Percentiles rank a stretch among this genome's conserved stretches.
Conservation (phyloP, 2,329 filamentous ascomycete species). For the Pyrenochaeta sp. region DNA sequence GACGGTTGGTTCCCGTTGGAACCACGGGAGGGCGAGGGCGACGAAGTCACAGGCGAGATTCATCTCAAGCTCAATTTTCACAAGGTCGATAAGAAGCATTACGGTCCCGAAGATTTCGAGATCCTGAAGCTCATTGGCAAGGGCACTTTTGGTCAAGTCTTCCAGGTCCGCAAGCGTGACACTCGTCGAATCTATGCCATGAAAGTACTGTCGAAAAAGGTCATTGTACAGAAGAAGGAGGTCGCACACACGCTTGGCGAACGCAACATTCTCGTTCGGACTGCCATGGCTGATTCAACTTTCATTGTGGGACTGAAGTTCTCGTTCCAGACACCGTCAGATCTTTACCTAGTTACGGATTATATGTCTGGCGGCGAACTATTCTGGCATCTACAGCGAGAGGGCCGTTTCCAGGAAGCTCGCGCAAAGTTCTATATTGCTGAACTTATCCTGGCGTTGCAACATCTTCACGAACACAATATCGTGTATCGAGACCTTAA, state of each 20-base stretch:
- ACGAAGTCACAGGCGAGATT: slow-evolving; percentile 83
- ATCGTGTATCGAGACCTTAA: slow-evolving; percentile 98
- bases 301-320: slow-evolving; percentile 99
- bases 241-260: slow-evolving; percentile 97
- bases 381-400: slow-evolving; percentile 98
- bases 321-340: slow-evolving; percentile 96
- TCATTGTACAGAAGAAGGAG: slow-evolving; percentile 99
- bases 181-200: slow-evolving; percentile 97
- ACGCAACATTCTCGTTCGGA: slow-evolving; percentile 95
- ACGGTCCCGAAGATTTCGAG: slow-evolving; percentile 94
- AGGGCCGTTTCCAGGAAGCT: slow-evolving; percentile 92
- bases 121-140: slow-evolving; percentile 97
- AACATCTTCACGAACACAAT: slow-evolving; percentile 95
- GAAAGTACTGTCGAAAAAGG: slow-evolving; percentile 99
- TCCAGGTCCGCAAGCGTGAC: slow-evolving; percentile 97
- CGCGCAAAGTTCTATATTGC: slow-evolving; percentile 99
- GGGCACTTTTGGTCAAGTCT: slow-evolving; percentile 97
- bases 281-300: slow-evolving; percentile 92
- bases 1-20: slow-evolving; percentile 87
- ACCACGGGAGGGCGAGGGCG: slow-evolving; percentile 80
- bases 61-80: slow-evolving; percentile 88
- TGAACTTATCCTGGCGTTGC: slow-evolving; percentile 91
- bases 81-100: slow-evolving; percentile 82
- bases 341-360: slow-evolving; percentile 97
- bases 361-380: slow-evolving; percentile 99